A percentile compares a stretch with the other conserved stretches of the same genome.
Conservation (phyloP, 2,329 filamentous ascomycete genomes). For the Coniochaeta hoffmannii region DNA sequence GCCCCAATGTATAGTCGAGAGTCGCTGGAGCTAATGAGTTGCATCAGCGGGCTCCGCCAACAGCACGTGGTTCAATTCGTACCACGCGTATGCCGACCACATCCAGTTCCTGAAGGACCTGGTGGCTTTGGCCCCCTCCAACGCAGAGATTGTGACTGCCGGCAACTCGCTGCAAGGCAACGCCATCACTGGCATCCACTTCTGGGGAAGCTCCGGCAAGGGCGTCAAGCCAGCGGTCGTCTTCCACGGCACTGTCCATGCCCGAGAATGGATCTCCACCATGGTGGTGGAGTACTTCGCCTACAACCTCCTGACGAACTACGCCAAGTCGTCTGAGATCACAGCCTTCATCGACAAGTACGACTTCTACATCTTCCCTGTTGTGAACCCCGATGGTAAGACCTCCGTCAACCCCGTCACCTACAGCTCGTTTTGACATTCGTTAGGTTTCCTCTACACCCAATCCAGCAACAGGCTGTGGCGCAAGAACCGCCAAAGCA, state of each 20-base stretch:
- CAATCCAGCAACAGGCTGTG: slow-evolving; percentile 44
- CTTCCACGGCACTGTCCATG: slow-evolving; percentile 45
- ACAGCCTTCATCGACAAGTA: slow-evolving; percentile 44
- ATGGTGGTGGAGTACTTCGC: slow-evolving; percentile 42
- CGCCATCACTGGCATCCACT: slow-evolving; percentile 52
- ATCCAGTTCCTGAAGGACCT: slow-evolving; percentile 39
- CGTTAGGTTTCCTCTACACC: slow-evolving; percentile 40
- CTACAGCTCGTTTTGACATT: not conserved
- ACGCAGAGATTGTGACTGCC: slow-evolving; percentile 38
- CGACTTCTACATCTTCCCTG: slow-evolving; percentile 51
- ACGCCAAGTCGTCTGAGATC: slow-evolving; percentile 27
- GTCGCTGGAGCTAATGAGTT: slow-evolving; percentile 4
- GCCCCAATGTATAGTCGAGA: not conserved
- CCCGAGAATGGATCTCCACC: slow-evolving; percentile 47
- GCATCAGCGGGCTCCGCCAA: slow-evolving; percentile 15
- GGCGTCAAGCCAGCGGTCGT: slow-evolving; percentile 40
- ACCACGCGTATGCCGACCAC: slow-evolving; percentile 47
- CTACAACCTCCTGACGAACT: slow-evolving; percentile 36
- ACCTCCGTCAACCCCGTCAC: not conserved
- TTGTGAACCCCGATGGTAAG: slow-evolving; percentile 45
- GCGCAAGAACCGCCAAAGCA: slow-evolving; percentile 44
- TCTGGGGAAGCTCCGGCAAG: slow-evolving; percentile 39
- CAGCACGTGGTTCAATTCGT: slow-evolving; percentile 42
- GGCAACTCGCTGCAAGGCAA: slow-evolving; percentile 38
- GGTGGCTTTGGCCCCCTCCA: slow-evolving; percentile 32